These are phyloP conservation scores for Diaporthe capsici DNA, from an alignment of 2,329 filamentous ascomycete species.

Conservation along the genomic window DNA sequence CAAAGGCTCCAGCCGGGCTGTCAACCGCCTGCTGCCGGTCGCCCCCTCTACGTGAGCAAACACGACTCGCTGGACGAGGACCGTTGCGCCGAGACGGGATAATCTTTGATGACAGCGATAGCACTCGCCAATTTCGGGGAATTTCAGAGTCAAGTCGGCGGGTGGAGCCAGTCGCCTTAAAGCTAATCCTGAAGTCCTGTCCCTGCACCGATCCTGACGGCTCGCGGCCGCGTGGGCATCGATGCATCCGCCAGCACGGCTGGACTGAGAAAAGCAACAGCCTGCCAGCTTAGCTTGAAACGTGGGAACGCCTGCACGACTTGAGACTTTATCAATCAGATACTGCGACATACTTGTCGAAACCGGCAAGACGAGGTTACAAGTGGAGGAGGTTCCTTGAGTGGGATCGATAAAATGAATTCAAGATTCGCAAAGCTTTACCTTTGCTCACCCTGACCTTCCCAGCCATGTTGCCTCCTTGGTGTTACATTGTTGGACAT, in stretches of 20 bases:
- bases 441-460: slow-evolving; percentile 11
- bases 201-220: slow-evolving; percentile 17
- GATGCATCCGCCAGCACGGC: slow-evolving; percentile 17
- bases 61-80: slow-evolving; percentile 21
- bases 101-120: slow-evolving; percentile 30
- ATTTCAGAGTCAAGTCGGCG: slow-evolving; percentile 21
- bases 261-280: slow-evolving; percentile 26
- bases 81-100: slow-evolving; percentile 41
- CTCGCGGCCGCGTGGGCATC: slow-evolving; percentile 14
- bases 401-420: slow-evolving; percentile 35
- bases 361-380: slow-evolving; percentile 16
- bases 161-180: slow-evolving; percentile 31
- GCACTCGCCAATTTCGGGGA: slow-evolving; percentile 35
- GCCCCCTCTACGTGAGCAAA: slow-evolving; percentile 9
- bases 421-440: slow-evolving; percentile 26
- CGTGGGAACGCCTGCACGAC: slow-evolving; percentile 25
- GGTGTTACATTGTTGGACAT: slow-evolving; percentile 34
- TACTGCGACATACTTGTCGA: slow-evolving; percentile 25
- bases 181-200: slow-evolving; percentile 27
- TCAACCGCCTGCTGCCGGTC: slow-evolving; percentile 40
- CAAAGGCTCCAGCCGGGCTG: slow-evolving; percentile 45
- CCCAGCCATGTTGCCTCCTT: slow-evolving; percentile 31
- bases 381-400: slow-evolving; percentile 6
- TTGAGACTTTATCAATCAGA: slow-evolving; percentile 33
- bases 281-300: slow-evolving; percentile 21